Base-by-base conservation (phyloP, 1,284 basidiomycete genomes). In the Malassezia brasiliensis region DNA sequence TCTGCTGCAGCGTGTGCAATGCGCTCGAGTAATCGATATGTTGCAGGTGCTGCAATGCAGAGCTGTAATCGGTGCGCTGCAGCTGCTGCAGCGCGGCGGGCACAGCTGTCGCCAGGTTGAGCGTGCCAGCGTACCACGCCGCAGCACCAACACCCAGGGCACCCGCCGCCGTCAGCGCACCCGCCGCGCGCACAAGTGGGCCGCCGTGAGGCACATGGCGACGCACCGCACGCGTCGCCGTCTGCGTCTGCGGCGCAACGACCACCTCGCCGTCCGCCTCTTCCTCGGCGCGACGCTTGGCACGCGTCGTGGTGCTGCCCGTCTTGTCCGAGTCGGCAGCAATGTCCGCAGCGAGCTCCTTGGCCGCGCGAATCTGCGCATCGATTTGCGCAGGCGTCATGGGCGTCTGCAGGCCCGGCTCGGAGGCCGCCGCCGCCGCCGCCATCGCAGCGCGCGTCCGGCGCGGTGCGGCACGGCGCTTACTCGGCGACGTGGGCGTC, bases 81-180 rank as follows among this genome's bases (percentile, higher is more conserved):
- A 57, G 45, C 15, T 48, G 47, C 19, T 48, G 34, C 19, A 49
- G 30, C 34, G 50, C 44, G 2, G 50, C 25, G 5, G 53, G 53
- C 49, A 56, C 35, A 5, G 47, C 31, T 3, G 47, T 9, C 20
- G 47, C 28, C 7, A 56, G 38, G 19, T 56, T 51, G 7, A 56
- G 39, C 56, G 31, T 62, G 28, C 69, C 69, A n/a, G 69, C 56
- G 50, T 68, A 61, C 63, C 60, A 68, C n/a, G 69, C 69, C 20
- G 66, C 54, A 4, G 69, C 66, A 48, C 66, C 69, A 5, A 64
- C 64, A 35, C 69, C 70, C 1, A 69, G 57, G 5, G 71, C 71
- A 31, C 66, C 67, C 1, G 63, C 69, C 28, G 67, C 65, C 3
- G 67, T 63, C 8, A 72, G 50, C 14, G 65, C 66, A 47, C 72